Evolutionary conservation across 1,139 yeast genomes (phyloP), one percentile per base, ranked within the genome.

Genomic region (Taphrina populina): DNA sequence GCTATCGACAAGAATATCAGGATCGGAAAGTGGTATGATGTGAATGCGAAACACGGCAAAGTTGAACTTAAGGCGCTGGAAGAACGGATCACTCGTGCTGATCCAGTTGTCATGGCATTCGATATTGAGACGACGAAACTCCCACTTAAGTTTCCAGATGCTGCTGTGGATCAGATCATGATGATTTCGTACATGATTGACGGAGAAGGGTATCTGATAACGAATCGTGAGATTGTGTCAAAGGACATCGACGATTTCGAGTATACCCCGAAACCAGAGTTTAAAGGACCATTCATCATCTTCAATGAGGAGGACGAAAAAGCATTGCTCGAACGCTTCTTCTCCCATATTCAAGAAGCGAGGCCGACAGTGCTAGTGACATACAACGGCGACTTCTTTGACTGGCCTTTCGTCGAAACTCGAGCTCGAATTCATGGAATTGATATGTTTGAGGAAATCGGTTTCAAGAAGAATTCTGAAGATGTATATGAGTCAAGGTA

Each of bases 161-260:
- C 96, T 3, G 76, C 84, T 19, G 76, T 85, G n/a, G 99, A 94
- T 71, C 95, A 88, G 69, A 79, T 94, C 44, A 94, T 94, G 97
- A 94, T 94, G 98, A 92, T 94, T 58, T 94, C 98, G 1, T 94
- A 94, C 70, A 94, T 94, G 98, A 88, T 94, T 60, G 98, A 94
- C 67, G 98, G 98, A 4, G 95, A 88, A 32, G 99, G 99, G 40
- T 94, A 73, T 66, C 73, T 94, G 34, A 94, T 94, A 61, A 94
- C 97, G 8, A 94, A 94, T 67, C 74, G 99, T 65, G 96, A 90
- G 64, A 88, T 94, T 63, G 90, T 94, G 34, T 82, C 95, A 2
- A 86, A 88, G 67, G 97, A 94, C 68, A 94, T 94, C 59, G 95
- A 86, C 52, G 97, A 94, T 70, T 94, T 94, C 64, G 98, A 94